phyloP scores from a whole-genome alignment of 2,329 filamentous ascomycete genomes.

The Chaetothyriales sp. region DNA sequence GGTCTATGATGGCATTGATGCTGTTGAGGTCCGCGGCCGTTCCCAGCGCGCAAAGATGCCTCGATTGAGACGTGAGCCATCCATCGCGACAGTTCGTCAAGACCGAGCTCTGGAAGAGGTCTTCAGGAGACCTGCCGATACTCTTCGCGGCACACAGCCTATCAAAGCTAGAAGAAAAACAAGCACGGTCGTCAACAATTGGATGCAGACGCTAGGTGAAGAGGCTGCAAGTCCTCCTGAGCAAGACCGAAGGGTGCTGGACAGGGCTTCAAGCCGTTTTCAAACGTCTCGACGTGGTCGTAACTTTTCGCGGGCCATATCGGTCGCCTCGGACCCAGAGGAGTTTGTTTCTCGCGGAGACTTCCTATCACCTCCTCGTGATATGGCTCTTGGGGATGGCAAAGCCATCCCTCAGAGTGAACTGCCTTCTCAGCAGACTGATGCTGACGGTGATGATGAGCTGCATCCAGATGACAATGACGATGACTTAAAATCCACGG shows the following conservation, averaged over 20 bases:
- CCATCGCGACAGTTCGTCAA: constrained; percentile 75
- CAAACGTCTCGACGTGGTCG: constrained; percentile 27
- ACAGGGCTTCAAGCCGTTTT: constrained; percentile 37
- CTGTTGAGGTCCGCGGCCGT: constrained; percentile 56
- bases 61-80: constrained; percentile 62
- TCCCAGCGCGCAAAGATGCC: constrained; percentile 42
- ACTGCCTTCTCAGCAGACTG: constrained; percentile 44
- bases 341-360: constrained; percentile 25
- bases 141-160: constrained; percentile 43
- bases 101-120: constrained; percentile 83
- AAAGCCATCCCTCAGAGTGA: constrained; percentile 26
- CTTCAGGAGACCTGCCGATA: constrained; percentile 58
- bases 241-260: constrained; percentile 43
- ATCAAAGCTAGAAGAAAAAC: constrained; percentile 55
- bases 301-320: constrained; percentile 37
- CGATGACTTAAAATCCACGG: constrained; percentile 9
- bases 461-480: constrained; percentile 61
- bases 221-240: constrained; percentile 42
- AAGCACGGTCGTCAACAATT: constrained; percentile 68
- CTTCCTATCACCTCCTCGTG: constrained; percentile 23
- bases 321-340: constrained; percentile 44
- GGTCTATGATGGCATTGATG: constrained; percentile 68
- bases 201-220: constrained; percentile 60
- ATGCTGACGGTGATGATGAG: constrained; percentile 81
- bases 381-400: constrained; percentile 27